These are phyloP conservation scores for Fonsecaea monophora DNA, from an alignment of 2,329 filamentous ascomycete species.

Conservation along the genomic window DNA sequence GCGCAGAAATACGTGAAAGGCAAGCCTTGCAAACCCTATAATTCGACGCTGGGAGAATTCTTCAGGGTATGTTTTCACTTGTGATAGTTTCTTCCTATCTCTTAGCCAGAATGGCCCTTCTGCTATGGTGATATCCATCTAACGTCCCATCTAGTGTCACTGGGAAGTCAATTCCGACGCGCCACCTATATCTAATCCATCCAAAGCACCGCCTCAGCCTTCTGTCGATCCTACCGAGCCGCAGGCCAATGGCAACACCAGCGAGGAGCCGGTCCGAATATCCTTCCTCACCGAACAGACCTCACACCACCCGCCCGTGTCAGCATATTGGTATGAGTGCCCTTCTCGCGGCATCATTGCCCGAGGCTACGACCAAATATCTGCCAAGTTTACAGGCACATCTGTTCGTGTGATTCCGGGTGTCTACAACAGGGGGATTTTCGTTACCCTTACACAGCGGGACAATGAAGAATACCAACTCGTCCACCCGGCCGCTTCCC, in stretches of 20 bases:
- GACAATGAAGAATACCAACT: conserved; percentile 92
- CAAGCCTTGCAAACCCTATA: conserved; percentile 98
- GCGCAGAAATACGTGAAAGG: conserved; percentile 92
- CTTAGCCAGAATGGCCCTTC: not conserved
- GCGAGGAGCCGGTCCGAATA: conserved; percentile 68
- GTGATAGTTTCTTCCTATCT: not conserved
- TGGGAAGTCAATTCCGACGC: conserved; percentile 89
- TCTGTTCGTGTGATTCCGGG: conserved; percentile 90
- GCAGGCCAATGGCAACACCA: conserved; percentile 34
- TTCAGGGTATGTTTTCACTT: conserved; percentile 73
- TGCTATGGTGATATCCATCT: not conserved
- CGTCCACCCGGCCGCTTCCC: conserved; percentile 89
- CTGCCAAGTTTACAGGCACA: conserved; percentile 96
- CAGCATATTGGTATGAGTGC: conserved; percentile 92
- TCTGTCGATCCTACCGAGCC: conserved; percentile 45
- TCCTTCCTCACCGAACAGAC: conserved; percentile 98
- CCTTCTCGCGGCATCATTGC: conserved; percentile 88
- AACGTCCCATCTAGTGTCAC: conserved; percentile 69
- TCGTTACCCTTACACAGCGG: conserved; percentile 80
- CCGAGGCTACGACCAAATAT: conserved; percentile 92
- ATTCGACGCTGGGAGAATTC: conserved; percentile 95
- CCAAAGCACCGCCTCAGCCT: conserved; percentile 45
- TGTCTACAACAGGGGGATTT: conserved; percentile 94
- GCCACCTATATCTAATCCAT: conserved; percentile 62
- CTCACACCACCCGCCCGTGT: conserved; percentile 95